Percentiles rank a stretch among this genome's conserved stretches.
These are phyloP conservation scores for Pseudogymnoascus sp. DNA, from an alignment of 2,329 filamentous ascomycete genomes.

Conservation along the genomic window DNA sequence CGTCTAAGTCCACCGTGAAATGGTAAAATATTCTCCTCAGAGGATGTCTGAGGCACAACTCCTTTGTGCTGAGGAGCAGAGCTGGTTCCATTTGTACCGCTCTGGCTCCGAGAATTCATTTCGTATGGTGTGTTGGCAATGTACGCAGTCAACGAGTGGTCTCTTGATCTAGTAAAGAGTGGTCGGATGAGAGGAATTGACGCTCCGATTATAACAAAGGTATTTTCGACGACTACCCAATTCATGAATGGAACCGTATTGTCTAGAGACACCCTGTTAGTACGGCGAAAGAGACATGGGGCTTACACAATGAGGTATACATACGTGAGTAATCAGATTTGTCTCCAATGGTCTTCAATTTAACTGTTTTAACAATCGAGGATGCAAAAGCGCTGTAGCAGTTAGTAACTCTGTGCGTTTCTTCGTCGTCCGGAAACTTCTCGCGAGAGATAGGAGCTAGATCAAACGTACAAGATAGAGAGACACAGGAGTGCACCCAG, in stretches of 20 bases:
- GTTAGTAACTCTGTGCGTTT: background rate
- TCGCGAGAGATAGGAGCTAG: background rate
- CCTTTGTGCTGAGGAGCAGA: background rate
- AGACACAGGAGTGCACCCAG: background rate
- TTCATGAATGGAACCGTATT: background rate
- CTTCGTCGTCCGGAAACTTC: background rate
- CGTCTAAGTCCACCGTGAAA: background rate
- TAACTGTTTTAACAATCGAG: background rate
- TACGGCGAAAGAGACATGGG: background rate
- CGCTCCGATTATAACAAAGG: background rate
- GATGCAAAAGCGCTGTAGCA: background rate
- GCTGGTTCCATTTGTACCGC: background rate
- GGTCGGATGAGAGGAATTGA: background rate
- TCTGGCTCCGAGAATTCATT: background rate
- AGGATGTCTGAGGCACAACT: background rate
- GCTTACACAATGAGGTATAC: background rate
- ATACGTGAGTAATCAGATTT: background rate
- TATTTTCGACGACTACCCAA: background rate
- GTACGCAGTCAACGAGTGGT: background rate
- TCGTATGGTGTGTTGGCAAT: background rate
- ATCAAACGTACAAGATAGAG: background rate
- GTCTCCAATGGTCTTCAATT: background rate
- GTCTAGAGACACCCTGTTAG: background rate
- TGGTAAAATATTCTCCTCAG: constrained; percentile 12
- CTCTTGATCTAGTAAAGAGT: background rate